These are phyloP conservation scores for Wakefieldia striispora DNA, from an alignment of 768 basidiomycete genomes.

Conservation along the genomic window DNA sequence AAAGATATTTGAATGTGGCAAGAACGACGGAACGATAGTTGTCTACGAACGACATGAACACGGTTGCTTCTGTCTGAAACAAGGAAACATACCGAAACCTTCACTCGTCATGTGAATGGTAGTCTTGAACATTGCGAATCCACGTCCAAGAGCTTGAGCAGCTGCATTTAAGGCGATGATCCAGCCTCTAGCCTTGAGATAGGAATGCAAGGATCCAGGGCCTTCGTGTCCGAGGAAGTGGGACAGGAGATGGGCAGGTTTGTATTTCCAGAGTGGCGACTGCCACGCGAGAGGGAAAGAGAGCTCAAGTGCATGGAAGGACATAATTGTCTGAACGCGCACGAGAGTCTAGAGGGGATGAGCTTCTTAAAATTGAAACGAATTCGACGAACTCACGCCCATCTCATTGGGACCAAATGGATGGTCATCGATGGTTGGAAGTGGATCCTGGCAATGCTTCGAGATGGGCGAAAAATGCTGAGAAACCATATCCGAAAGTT, in stretches of 20 bases:
- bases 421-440: conserved; percentile 66
- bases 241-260: conserved; percentile 72
- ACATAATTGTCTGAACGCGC: conserved; percentile 85
- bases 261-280: conserved; percentile 69
- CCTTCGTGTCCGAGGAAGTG: conserved; percentile 93
- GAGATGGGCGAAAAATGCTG: conserved; percentile 68
- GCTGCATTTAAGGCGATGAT: conserved; percentile 71
- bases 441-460: conserved; percentile 59
- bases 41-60: conserved; percentile 34
- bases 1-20: conserved; percentile 75
- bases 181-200: conserved; percentile 89
- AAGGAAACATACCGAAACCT: conserved; percentile 67
- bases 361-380: conserved; percentile 6
- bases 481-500: conserved; percentile 60
- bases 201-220: conserved; percentile 85
- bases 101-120: conserved; percentile 76
- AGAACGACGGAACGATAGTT: conserved; percentile 72
- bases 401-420: conserved; percentile 71
- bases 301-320: conserved; percentile 79
- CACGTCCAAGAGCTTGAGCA: conserved; percentile 67
- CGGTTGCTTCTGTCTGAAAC: neutral
- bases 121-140: conserved; percentile 89
- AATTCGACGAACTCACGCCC: conserved; percentile 50
- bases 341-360: conserved; percentile 61
- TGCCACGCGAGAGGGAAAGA: conserved; percentile 77